A percentile compares a stretch with the other conserved stretches of the same genome.
phyloP scores from a whole-genome alignment of 2,329 filamentous ascomycete species.

The Aspergillus ruber region DNA sequence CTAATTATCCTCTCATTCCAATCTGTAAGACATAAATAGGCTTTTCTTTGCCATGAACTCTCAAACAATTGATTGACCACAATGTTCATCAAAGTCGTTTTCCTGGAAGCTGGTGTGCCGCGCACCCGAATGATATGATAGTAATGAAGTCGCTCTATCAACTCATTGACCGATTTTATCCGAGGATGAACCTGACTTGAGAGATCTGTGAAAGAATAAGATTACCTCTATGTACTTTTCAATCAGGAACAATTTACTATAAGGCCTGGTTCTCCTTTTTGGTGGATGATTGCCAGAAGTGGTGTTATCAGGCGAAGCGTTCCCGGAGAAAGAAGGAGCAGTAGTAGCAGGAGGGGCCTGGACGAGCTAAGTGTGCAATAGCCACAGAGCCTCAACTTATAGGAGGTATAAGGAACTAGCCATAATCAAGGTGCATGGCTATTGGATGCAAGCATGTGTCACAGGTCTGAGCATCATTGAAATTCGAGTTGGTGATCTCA shows the following conservation, averaged over 20 bases:
- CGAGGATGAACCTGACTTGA: background rate
- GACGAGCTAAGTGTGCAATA: background rate
- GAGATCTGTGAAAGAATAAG: background rate
- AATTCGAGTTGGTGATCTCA: background rate
- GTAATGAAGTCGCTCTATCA: slow-evolving; percentile 4
- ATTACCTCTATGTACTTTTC: background rate
- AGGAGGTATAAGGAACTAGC: slow-evolving; percentile 1
- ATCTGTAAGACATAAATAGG: slow-evolving; percentile 6
- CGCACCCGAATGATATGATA: slow-evolving; percentile 6
- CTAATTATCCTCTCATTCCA: slow-evolving; percentile 2
- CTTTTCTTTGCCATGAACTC: background rate
- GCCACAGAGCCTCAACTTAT: background rate
- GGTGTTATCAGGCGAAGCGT: too few species aligned
- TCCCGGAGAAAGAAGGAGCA: background rate
- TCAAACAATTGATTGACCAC: slow-evolving; percentile 7
- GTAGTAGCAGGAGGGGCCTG: background rate
- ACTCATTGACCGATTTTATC: slow-evolving; percentile 1
- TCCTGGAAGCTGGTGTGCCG: slow-evolving; percentile 7
- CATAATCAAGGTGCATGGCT: background rate
- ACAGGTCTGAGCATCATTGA: background rate
- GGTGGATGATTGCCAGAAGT: background rate
- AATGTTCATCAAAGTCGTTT: slow-evolving; percentile 9
- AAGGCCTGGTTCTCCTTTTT: background rate
- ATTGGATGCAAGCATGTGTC: slow-evolving; percentile 1
- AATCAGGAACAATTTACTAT: background rate